Evolutionary conservation across 2,329 filamentous ascomycete species (phyloP), one percentile per base, ranked within the genome.

Genomic region (Camillea tinctor): DNA sequence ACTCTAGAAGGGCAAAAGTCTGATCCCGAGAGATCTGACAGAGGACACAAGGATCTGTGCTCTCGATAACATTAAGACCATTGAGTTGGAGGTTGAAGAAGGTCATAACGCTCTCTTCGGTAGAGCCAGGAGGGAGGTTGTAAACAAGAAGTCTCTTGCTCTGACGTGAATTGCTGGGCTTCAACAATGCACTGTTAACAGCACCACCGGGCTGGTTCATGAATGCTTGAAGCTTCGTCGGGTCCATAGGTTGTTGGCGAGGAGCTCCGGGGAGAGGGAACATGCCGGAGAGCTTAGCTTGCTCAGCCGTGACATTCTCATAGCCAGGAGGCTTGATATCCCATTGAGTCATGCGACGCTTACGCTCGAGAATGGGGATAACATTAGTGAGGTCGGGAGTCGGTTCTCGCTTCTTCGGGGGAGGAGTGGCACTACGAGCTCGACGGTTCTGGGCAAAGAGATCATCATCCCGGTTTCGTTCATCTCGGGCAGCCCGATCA

Each of bases 321-420:
- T 99, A 99, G 51, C 95, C 94, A 17, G 93, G 92, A 5, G 95
- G 95, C 79, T 99, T 99, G 76, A 99, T 97, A 75, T 99, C 96
- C 95, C 95, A 99, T 77, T 99, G 96, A 40, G 93, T 98, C 81
- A 99, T 81, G 61, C 95, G 90, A 68, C 96, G 89, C 81, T 93
- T 95, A 70, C 94, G 89, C 72, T 94, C 89, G 64, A 93, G 80
- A 60, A 99, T 83, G 3, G 92, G 86, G n/a, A 90, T 81, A 61
- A 96, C 81, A 71, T 96, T 88, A 61, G 93, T 96, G 73, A 99
- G 81, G 75, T 99, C 96, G 40, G 95, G 96, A 0, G 95, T 99
- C 7, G 95, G 92, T 76, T 99, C 95, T 75, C 92, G 90, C 80
- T 94, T 95, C 81, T 96, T 96, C 9, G 88, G 87, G 24, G 91